Evolutionary conservation across 1,139 yeast genomes (phyloP).

Genomic region (Taphrina flavorubra): DNA sequence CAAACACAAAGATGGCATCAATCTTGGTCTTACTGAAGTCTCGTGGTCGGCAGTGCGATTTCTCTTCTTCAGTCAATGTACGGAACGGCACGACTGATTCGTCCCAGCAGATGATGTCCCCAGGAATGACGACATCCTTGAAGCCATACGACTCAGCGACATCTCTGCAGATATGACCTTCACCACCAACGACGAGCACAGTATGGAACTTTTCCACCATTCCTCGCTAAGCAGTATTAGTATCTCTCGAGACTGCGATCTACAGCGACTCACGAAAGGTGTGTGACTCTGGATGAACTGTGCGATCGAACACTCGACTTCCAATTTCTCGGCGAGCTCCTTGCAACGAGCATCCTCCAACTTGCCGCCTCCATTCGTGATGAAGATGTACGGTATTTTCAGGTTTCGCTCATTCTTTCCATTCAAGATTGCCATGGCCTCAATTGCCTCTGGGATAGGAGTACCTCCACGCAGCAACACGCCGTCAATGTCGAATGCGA

Average conservation of each 20-base stretch:
- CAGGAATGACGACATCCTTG: slow-evolving; percentile 73
- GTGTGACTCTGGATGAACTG: slow-evolving; percentile 90
- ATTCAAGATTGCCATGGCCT: slow-evolving; percentile 70
- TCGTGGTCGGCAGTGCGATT: slow-evolving; percentile 59
- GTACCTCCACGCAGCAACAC: slow-evolving; percentile 80
- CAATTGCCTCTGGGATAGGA: slow-evolving; percentile 75
- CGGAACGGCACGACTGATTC: slow-evolving; percentile 79
- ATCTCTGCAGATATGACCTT: slow-evolving; percentile 51
- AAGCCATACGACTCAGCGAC: slow-evolving; percentile 61
- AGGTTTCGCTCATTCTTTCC: slow-evolving; percentile 80
- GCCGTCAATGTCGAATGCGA: slow-evolving; percentile 87
- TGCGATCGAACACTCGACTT: slow-evolving; percentile 65
- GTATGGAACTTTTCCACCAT: slow-evolving; percentile 68
- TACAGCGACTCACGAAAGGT: slow-evolving; percentile 59
- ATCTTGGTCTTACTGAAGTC: slow-evolving; percentile 77
- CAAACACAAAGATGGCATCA: slow-evolving; percentile 83
- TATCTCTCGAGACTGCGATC: not conserved
- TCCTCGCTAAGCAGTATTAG: slow-evolving; percentile 59
- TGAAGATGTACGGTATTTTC: slow-evolving; percentile 83
- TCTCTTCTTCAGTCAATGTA: slow-evolving; percentile 58
- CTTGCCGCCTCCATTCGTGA: slow-evolving; percentile 88
- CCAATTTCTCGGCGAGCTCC: slow-evolving; percentile 67
- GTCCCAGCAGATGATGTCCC: slow-evolving; percentile 67
- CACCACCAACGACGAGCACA: slow-evolving; percentile 86
- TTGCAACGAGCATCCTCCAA: slow-evolving; percentile 74